Evolutionary conservation across 2,329 filamentous ascomycete species (phyloP).

Genomic region (Colletotrichum gigasporum): DNA sequence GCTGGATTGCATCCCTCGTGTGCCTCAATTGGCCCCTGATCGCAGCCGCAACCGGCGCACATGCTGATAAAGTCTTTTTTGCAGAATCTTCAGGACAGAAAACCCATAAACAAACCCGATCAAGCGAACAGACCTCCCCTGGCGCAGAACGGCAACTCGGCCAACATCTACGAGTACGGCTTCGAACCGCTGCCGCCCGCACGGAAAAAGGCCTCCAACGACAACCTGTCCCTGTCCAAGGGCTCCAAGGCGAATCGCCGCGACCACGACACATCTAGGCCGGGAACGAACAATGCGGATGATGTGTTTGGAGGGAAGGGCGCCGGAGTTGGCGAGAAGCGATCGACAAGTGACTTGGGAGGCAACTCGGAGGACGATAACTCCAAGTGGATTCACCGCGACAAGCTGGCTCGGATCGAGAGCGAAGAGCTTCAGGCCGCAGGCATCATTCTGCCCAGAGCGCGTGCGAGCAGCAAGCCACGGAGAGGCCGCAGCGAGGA

Average conservation of each 20-base stretch:
- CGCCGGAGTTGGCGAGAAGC: slow-evolving; percentile 36
- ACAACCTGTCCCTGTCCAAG: slow-evolving; percentile 39
- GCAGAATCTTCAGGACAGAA: slow-evolving; percentile 34
- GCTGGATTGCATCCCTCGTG: slow-evolving; percentile 25
- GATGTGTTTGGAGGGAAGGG: slow-evolving; percentile 26
- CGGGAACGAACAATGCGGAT: slow-evolving; percentile 39
- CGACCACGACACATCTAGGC: slow-evolving; percentile 34
- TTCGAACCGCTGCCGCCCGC: slow-evolving; percentile 34
- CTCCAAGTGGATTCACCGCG: slow-evolving; percentile 86
- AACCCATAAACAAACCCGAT: slow-evolving; percentile 25
- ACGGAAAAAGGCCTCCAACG: slow-evolving; percentile 48
- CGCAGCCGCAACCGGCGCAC: background rate
- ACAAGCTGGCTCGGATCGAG: slow-evolving; percentile 85
- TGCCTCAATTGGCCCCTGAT: background rate
- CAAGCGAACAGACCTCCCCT: slow-evolving; percentile 27
- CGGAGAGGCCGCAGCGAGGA: slow-evolving; percentile 54
- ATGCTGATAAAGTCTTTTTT: slow-evolving; percentile 8
- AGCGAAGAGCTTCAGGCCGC: slow-evolving; percentile 82
- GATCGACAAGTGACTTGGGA: slow-evolving; percentile 38
- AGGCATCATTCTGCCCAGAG: slow-evolving; percentile 70
- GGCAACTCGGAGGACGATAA: slow-evolving; percentile 57
- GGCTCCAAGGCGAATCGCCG: slow-evolving; percentile 19
- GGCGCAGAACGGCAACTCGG: slow-evolving; percentile 36
- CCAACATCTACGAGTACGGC: slow-evolving; percentile 32
- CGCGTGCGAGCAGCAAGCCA: slow-evolving; percentile 62